phyloP scores from a whole-genome alignment of 2,329 filamentous ascomycete species.

The Verticillium nubilum region DNA sequence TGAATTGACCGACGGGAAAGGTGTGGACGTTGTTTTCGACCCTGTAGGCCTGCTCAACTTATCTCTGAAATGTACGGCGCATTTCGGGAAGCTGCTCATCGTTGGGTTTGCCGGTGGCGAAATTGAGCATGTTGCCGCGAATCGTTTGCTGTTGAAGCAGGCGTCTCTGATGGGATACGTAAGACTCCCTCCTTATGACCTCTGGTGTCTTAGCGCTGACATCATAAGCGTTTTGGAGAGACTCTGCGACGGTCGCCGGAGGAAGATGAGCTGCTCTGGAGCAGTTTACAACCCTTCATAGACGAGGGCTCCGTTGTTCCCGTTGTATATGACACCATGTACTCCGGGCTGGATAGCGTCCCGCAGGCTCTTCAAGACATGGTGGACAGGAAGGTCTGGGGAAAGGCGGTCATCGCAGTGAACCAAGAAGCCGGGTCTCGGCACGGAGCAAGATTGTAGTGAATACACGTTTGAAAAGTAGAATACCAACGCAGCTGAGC shows the following conservation, averaged over 20 bases:
- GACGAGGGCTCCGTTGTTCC: constrained; percentile 41
- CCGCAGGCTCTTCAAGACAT: constrained; percentile 46
- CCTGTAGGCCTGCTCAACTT: constrained; percentile 50
- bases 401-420: constrained; percentile 45
- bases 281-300: constrained; percentile 42
- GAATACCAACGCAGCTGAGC: not conserved
- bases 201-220: not conserved
- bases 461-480: not conserved
- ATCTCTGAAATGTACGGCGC: constrained; percentile 47
- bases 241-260: constrained; percentile 42
- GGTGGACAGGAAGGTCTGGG: constrained; percentile 42
- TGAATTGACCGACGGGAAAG: constrained; percentile 38
- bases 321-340: constrained; percentile 41
- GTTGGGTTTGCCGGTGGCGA: constrained; percentile 47
- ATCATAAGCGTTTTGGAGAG: constrained; percentile 49
- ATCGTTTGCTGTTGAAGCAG: constrained; percentile 47
- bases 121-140: constrained; percentile 73
- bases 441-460: not conserved
- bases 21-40: constrained; percentile 54
- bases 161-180: constrained; percentile 48
- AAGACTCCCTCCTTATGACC: constrained; percentile 14
- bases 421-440: not conserved
- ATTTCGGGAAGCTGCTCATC: constrained; percentile 48
- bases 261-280: constrained; percentile 43
- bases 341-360: constrained; percentile 43